These are phyloP conservation scores for Helianthus annuus DNA, from an alignment of 129 eudicot species.

Conservation along the genomic window DNA sequence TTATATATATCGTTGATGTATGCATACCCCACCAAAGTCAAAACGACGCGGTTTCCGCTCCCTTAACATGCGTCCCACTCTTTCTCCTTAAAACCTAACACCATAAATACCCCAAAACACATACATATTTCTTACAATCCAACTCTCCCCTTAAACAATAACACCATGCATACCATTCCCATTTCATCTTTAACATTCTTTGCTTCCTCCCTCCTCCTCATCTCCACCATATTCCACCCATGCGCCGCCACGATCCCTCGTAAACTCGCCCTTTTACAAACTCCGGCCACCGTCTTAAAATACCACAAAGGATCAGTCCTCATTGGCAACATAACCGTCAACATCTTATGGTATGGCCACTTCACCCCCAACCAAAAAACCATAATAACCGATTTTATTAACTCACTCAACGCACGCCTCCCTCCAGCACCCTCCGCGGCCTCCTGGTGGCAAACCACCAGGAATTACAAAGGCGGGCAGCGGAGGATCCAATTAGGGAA, in stretches of 20 bases:
- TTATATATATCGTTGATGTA: slow-evolving; percentile 16
- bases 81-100: slow-evolving; percentile 9
- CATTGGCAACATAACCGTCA: slow-evolving; percentile 60
- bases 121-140: neutral
- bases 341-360: slow-evolving; percentile 77
- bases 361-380: slow-evolving; percentile 60
- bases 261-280: slow-evolving; percentile 51
- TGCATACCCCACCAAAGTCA: slow-evolving; percentile 12
- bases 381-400: slow-evolving; percentile 55
- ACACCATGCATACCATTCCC: slow-evolving; percentile 16
- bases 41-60: slow-evolving; percentile 23
- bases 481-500: slow-evolving; percentile 46
- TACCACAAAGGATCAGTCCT: slow-evolving; percentile 75
- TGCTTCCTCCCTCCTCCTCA: slow-evolving; percentile 25
- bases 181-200: neutral
- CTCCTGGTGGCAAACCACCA: slow-evolving; percentile 82
- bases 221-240: slow-evolving; percentile 32
- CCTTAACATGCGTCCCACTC: slow-evolving; percentile 30
- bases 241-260: slow-evolving; percentile 43
- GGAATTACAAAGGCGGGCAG: slow-evolving; percentile 48
- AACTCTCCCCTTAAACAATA: neutral
- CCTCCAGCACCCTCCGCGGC: slow-evolving; percentile 55
- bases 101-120: slow-evolving; percentile 29
- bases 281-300: slow-evolving; percentile 51
- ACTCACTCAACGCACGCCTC: slow-evolving; percentile 43